Evolutionary conservation across 2,329 filamentous ascomycete species (phyloP).

Genomic region (Exserohilum turcica): DNA sequence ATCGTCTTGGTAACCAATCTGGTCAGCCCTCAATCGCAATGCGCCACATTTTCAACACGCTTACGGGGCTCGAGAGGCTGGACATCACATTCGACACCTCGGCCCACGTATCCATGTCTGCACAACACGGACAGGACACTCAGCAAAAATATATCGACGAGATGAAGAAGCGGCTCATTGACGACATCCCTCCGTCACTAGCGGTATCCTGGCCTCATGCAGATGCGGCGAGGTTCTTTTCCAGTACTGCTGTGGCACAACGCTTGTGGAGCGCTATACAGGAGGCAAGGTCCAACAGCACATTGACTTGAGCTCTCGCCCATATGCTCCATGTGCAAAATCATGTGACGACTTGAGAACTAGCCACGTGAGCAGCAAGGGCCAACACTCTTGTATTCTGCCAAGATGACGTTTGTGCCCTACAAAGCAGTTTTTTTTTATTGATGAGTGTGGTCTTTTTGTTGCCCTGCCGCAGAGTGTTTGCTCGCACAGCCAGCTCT

Average conservation of each 20-base stretch:
- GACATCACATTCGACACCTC: background rate
- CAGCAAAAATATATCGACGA: background rate
- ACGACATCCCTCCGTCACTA: constrained; percentile 6
- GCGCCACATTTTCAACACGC: background rate
- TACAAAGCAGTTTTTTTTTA: too few relatives aligned
- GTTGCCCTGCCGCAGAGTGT: too few relatives aligned
- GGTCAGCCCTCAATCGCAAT: background rate
- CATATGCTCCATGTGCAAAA: too few relatives aligned
- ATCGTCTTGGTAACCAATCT: background rate
- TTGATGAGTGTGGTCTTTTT: too few relatives aligned
- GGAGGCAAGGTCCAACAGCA: background rate
- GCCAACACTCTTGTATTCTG: too few relatives aligned
- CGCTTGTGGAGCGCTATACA: constrained; percentile 8
- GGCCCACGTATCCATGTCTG: background rate
- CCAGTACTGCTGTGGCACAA: constrained; percentile 2
- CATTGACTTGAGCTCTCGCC: too few relatives aligned
- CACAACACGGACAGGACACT: background rate
- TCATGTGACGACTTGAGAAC: too few relatives aligned
- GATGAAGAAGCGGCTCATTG: background rate
- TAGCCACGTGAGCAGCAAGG: too few relatives aligned
- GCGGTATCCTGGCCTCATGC: constrained; percentile 1
- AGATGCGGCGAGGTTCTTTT: constrained; percentile 2
- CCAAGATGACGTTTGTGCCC: too few relatives aligned
- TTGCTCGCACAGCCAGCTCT: too few relatives aligned
- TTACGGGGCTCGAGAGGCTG: background rate